phyloP scores from a whole-genome alignment of 371 early-diverging fungal species.

The Gilbertella persicaria region DNA sequence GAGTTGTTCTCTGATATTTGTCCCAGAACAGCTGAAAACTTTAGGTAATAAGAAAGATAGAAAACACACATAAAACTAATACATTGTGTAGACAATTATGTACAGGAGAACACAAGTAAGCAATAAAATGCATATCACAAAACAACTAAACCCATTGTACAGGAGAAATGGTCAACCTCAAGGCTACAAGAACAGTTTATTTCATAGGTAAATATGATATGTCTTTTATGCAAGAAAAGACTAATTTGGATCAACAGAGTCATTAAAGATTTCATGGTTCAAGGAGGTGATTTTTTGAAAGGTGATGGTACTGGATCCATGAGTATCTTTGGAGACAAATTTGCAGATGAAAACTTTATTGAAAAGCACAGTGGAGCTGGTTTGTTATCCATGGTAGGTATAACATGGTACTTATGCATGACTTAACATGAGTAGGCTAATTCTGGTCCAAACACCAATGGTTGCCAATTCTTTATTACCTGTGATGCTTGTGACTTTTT shows the following conservation, averaged over 20 bases:
- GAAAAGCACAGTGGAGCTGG: constrained; percentile 92
- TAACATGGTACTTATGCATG: constrained; percentile 8
- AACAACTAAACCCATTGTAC: background rate
- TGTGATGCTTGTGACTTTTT: constrained; percentile 86
- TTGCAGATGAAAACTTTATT: constrained; percentile 96
- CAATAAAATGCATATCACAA: background rate
- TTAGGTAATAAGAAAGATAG: constrained; percentile 58
- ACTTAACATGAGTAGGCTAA: constrained; percentile 66
- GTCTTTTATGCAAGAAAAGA: background rate
- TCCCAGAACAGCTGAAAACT: constrained; percentile 99
- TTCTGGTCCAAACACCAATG: constrained; percentile 92
- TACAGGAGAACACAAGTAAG: constrained; percentile 88
- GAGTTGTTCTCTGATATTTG: constrained; percentile 92
- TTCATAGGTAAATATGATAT: constrained; percentile 74
- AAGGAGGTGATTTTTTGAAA: constrained; percentile 95
- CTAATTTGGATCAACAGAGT: constrained; percentile 55
- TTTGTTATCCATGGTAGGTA: constrained; percentile 91
- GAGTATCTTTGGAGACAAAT: constrained; percentile 96
- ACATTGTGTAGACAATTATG: constrained; percentile 70
- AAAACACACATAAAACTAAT: background rate
- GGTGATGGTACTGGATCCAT: constrained; percentile 97
- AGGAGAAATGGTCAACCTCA: constrained; percentile 76
- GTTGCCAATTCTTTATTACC: constrained; percentile 98
- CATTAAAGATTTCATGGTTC: constrained; percentile 98
- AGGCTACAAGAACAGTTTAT: constrained; percentile 89